phyloP scores from a whole-genome alignment of 78 protist species.

The Chrysochromulina parva region DNA sequence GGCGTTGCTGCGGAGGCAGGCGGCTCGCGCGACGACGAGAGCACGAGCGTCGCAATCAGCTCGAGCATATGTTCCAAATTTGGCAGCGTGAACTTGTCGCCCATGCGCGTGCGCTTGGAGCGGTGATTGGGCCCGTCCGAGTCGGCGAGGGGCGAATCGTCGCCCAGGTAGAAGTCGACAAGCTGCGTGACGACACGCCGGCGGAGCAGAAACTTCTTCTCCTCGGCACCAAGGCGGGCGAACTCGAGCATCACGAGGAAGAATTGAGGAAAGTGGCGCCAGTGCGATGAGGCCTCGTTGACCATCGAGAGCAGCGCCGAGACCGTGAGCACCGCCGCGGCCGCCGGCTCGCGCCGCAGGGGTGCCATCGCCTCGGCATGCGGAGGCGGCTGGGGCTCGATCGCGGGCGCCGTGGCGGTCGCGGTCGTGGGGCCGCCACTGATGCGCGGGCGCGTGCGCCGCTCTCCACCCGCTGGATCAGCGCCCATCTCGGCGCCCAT shows the following conservation, averaged over 20 bases:
- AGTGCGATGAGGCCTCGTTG: background rate
- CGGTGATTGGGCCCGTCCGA: background rate
- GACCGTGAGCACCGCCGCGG: background rate
- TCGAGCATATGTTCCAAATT: background rate
- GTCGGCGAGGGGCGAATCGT: background rate
- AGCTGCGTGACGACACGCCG: background rate
- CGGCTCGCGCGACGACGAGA: background rate
- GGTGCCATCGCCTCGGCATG: too few relatives aligned
- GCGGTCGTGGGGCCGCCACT: background rate
- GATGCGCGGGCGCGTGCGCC: background rate
- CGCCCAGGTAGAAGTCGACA: conserved; percentile 13
- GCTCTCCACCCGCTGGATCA: background rate
- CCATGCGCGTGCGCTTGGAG: background rate
- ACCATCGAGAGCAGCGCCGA: background rate
- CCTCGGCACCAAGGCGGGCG: background rate
- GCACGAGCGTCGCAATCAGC: background rate
- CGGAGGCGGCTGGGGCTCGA: too few relatives aligned
- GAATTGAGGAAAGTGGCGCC: background rate
- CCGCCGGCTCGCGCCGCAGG: too few relatives aligned
- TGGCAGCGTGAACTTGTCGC: background rate
- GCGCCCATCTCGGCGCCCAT: background rate
- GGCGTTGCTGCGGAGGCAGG: background rate
- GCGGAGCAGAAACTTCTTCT: background rate
- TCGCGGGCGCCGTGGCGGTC: background rate
- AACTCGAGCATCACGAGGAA: background rate